Evolutionary conservation across 1,139 yeast genomes (phyloP).

Genomic region (Debaryomyces sp.): DNA sequence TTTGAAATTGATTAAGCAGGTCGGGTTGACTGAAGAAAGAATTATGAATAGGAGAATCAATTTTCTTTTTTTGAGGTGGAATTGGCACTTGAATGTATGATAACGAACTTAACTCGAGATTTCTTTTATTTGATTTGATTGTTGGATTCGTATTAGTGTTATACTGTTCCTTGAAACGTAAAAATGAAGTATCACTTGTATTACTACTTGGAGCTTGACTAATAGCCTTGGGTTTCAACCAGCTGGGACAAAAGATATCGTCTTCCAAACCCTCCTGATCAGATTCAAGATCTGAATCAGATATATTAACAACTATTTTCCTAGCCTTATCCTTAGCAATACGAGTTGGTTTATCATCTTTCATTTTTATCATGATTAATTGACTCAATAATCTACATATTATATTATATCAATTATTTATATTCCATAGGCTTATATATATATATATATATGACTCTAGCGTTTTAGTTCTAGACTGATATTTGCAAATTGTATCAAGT

Average conservation of each 20-base stretch:
- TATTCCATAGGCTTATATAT: background rate
- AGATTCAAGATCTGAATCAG: slow-evolving; percentile 4
- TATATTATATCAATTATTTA: background rate
- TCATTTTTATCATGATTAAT: background rate
- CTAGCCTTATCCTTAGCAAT: slow-evolving; percentile 7
- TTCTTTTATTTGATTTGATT: slow-evolving; percentile 1
- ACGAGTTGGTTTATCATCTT: background rate
- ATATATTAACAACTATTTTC: slow-evolving; percentile 8
- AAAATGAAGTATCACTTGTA: background rate
- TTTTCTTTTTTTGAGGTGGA: slow-evolving; percentile 8
- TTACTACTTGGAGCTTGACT: background rate
- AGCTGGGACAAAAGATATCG: slow-evolving; percentile 16
- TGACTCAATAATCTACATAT: slow-evolving; percentile 2
- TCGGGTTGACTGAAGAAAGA: slow-evolving; percentile 8
- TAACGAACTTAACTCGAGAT: background rate
- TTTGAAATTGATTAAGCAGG: slow-evolving; percentile 9
- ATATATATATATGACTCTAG: background rate
- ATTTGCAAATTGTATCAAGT: background rate
- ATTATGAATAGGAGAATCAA: slow-evolving; percentile 18
- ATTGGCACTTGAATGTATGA: background rate
- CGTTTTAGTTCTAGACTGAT: background rate
- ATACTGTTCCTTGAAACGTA: background rate
- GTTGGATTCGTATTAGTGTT: background rate
- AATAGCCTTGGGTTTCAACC: slow-evolving; percentile 11
- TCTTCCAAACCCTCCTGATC: slow-evolving; percentile 10